Evolutionary conservation across 2,329 filamentous ascomycete genomes (phyloP).

Genomic region (Leptographium wingfieldii): DNA sequence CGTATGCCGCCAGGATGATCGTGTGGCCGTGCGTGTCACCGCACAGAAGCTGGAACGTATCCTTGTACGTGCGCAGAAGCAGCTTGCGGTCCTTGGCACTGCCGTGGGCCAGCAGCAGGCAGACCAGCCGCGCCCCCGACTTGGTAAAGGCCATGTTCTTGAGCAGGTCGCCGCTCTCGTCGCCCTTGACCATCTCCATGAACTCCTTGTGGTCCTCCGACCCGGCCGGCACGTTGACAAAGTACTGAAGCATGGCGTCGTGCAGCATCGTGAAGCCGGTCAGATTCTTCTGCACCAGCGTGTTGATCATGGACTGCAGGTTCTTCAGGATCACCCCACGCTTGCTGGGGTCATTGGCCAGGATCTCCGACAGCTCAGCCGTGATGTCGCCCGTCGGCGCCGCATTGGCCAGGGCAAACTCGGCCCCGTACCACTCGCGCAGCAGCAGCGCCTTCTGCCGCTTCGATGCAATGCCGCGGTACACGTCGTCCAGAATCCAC

Average conservation of each 20-base stretch:
- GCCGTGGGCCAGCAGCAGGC: conserved; percentile 69
- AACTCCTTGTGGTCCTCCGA: conserved; percentile 79
- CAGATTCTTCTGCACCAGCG: conserved; percentile 89
- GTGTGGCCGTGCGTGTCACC: conserved; percentile 67
- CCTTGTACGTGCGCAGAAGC: conserved; percentile 76
- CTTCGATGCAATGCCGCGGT: conserved; percentile 73
- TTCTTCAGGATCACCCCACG: conserved; percentile 75
- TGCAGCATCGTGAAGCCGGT: conserved; percentile 96
- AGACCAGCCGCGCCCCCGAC: conserved; percentile 72
- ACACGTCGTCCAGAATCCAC: conserved; percentile 97
- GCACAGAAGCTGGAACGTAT: conserved; percentile 75
- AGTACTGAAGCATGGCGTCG: conserved; percentile 97
- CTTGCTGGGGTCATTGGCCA: conserved; percentile 72
- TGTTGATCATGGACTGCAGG: conserved; percentile 77
- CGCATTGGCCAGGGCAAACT: conserved; percentile 62
- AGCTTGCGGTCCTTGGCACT: conserved; percentile 86
- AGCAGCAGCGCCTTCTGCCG: conserved; percentile 77
- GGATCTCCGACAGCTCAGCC: conserved; percentile 60
- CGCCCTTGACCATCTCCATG: conserved; percentile 78
- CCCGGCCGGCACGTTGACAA: conserved; percentile 62
- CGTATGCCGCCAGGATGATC: conserved; percentile 74
- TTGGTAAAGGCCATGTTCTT: conserved; percentile 96
- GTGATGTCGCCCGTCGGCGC: conserved; percentile 28
- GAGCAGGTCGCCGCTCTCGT: conserved; percentile 77
- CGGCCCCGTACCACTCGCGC: conserved; percentile 91